phyloP scores from a whole-genome alignment of 164 flowering plant species.

The Malania oleifera region DNA sequence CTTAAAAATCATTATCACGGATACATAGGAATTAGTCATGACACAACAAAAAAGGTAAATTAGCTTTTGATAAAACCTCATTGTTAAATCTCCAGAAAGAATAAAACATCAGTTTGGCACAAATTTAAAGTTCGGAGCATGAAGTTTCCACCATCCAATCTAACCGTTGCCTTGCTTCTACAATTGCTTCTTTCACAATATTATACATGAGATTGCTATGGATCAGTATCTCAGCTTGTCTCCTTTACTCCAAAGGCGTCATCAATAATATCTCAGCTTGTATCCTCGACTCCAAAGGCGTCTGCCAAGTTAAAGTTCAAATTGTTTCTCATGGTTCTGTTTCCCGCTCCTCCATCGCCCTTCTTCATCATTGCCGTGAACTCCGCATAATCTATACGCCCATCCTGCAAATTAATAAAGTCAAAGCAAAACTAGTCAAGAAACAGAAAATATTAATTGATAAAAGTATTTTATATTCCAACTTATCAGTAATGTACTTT shows the following conservation, averaged over 20 bases:
- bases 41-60: too few species aligned
- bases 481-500: too few species aligned
- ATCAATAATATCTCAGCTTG: slow-evolving; percentile 1
- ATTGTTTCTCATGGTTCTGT: slow-evolving; percentile 75
- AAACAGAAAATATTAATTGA: slow-evolving; percentile 4
- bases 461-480: too few species aligned
- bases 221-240: slow-evolving; percentile 1
- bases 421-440: neutral
- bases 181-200: neutral
- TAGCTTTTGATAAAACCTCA: neutral
- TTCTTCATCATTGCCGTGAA: slow-evolving; percentile 87
- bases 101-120: neutral
- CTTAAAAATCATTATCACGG: too few species aligned
- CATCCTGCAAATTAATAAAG: slow-evolving; percentile 69
- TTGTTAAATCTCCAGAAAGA: neutral
- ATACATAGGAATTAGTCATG: too few species aligned
- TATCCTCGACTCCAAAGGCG: slow-evolving; percentile 36
- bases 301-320: slow-evolving; percentile 64
- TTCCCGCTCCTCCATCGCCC: slow-evolving; percentile 59
- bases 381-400: slow-evolving; percentile 74
- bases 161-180: neutral
- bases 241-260: slow-evolving; percentile 37
- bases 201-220: slow-evolving; percentile 5
- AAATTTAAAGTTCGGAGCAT: neutral
- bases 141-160: neutral